Evolutionary conservation across 2,329 filamentous ascomycete species (phyloP).

Genomic region (Monosporascus sp.): DNA sequence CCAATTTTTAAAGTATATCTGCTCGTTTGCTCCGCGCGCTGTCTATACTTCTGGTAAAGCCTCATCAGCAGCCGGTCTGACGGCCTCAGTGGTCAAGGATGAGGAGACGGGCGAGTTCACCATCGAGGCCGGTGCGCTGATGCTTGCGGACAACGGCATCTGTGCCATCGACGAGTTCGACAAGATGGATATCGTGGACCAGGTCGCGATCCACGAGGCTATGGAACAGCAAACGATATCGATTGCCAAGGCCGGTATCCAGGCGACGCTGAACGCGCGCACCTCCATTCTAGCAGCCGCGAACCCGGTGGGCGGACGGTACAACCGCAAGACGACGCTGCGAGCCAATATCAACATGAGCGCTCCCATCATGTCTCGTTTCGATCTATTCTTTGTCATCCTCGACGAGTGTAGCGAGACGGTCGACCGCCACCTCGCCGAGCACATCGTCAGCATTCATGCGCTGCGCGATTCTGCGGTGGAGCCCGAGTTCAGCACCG

Average conservation of each 20-base stretch:
- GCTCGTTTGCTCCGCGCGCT: constrained; percentile 90
- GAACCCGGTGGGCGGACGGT: constrained; percentile 92
- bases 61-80: constrained; percentile 94
- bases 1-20: constrained; percentile 97
- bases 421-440: constrained; percentile 83
- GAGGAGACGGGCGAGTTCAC: constrained; percentile 98
- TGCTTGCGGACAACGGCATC: constrained; percentile 95
- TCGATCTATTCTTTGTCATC: constrained; percentile 97
- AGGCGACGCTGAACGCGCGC: constrained; percentile 92
- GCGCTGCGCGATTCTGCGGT: constrained; percentile 89
- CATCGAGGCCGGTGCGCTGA: constrained; percentile 94
- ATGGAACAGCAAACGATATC: constrained; percentile 99
- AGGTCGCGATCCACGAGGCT: constrained; percentile 98
- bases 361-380: constrained; percentile 98
- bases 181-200: constrained; percentile 97
- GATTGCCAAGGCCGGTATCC: constrained; percentile 96
- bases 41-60: constrained; percentile 98
- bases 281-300: constrained; percentile 94
- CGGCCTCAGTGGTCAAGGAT: constrained; percentile 93
- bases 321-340: constrained; percentile 92
- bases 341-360: constrained; percentile 97
- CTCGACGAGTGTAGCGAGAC: constrained; percentile 93
- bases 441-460: constrained; percentile 93
- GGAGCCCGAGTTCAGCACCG: constrained; percentile 88
- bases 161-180: constrained; percentile 99